Evolutionary conservation across 805 yeast species (phyloP).

Genomic region (Helenozyma rhizophorensis): DNA sequence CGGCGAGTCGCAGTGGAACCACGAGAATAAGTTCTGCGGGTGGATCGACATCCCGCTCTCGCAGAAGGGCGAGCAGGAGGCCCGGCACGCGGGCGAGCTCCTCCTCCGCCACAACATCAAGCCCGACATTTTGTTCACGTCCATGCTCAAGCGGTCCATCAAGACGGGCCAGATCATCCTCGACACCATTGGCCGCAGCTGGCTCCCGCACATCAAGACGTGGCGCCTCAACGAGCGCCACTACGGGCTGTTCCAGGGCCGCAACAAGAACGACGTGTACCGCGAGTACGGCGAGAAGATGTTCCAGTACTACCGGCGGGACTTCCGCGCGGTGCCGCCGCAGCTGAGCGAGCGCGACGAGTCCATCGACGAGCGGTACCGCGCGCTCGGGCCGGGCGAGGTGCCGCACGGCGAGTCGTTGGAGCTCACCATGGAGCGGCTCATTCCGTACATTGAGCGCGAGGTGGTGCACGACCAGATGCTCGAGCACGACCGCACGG

Average conservation of each 20-base stretch:
- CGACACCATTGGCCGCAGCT: slow-evolving; percentile 25
- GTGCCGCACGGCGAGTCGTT: slow-evolving; percentile 39
- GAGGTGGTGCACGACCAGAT: slow-evolving; percentile 25
- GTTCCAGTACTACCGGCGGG: slow-evolving; percentile 35
- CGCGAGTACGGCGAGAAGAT: slow-evolving; percentile 32
- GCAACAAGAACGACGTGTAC: slow-evolving; percentile 33
- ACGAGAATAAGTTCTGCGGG: slow-evolving; percentile 41
- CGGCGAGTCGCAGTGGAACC: slow-evolving; percentile 42
- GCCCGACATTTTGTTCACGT: slow-evolving; percentile 35
- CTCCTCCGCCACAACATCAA: slow-evolving; percentile 23
- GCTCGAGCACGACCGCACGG: slow-evolving; percentile 23
- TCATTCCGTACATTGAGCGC: slow-evolving; percentile 32
- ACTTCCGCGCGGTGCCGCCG: slow-evolving; percentile 37
- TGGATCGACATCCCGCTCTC: slow-evolving; percentile 43
- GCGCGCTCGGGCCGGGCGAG: too few relatives aligned
- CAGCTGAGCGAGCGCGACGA: slow-evolving; percentile 20
- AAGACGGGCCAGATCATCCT: slow-evolving; percentile 39
- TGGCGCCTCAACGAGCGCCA: slow-evolving; percentile 45
- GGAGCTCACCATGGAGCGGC: slow-evolving; percentile 34
- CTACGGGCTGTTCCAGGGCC: slow-evolving; percentile 41
- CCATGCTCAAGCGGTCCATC: slow-evolving; percentile 36
- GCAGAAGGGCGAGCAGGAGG: slow-evolving; percentile 35
- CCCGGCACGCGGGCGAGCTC: slow-evolving; percentile 34
- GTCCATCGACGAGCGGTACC: slow-evolving; percentile 35
- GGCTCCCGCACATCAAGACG: slow-evolving; percentile 34